These are phyloP conservation scores for Neoconidiobolus thromboides DNA, from an alignment of 371 early-diverging fungal species.

Conservation along the genomic window DNA sequence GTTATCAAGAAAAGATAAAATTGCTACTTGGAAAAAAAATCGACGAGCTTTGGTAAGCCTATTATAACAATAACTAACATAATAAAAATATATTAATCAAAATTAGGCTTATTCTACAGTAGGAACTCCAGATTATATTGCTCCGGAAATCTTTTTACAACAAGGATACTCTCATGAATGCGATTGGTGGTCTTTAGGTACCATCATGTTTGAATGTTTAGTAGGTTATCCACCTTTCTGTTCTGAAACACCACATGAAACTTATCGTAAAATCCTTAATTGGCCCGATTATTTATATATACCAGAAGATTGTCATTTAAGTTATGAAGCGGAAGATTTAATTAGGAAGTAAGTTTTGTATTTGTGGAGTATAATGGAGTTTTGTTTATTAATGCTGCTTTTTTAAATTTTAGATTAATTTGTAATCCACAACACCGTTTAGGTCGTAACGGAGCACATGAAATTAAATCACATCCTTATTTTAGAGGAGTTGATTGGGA, in stretches of 20 bases:
- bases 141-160: slow-evolving; percentile 85
- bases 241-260: slow-evolving; percentile 85
- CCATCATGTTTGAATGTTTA: slow-evolving; percentile 97
- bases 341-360: slow-evolving; percentile 41
- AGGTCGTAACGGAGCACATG: slow-evolving; percentile 55
- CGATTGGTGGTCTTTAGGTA: slow-evolving; percentile 99
- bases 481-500: slow-evolving; percentile 93
- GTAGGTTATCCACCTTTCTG: slow-evolving; percentile 97
- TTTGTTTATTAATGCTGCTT: neutral
- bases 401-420: slow-evolving; percentile 32
- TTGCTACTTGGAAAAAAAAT: slow-evolving; percentile 95
- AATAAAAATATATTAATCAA: neutral
- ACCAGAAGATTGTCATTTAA: slow-evolving; percentile 83
- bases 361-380: slow-evolving; percentile 6
- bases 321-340: slow-evolving; percentile 78
- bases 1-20: slow-evolving; percentile 52
- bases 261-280: slow-evolving; percentile 90
- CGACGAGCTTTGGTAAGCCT: slow-evolving; percentile 51
- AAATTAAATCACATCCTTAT: slow-evolving; percentile 88
- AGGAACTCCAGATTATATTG: slow-evolving; percentile 97
- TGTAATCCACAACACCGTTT: slow-evolving; percentile 70
- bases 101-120: slow-evolving; percentile 70
- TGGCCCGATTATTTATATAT: slow-evolving; percentile 79
- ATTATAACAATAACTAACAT: neutral
- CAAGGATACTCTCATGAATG: slow-evolving; percentile 92